A percentile compares a stretch with the other conserved stretches of the same genome.
phyloP scores from a whole-genome alignment of 139 green algal genomes.

The Chlamydomonas asymmetrica region DNA sequence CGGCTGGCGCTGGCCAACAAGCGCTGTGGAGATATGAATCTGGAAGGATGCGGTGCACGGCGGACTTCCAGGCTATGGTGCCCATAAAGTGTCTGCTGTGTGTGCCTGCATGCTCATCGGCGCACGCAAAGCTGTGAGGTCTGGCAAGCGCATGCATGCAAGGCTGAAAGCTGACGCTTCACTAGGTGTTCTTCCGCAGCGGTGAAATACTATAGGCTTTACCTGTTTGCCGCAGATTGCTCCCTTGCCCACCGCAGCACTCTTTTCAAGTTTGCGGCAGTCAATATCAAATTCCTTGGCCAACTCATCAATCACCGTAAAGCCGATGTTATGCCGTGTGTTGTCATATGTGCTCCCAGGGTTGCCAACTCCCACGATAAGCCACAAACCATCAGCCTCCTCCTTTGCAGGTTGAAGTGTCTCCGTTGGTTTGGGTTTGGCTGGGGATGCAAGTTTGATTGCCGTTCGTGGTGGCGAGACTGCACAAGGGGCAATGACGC shows the following conservation, averaged over 20 bases:
- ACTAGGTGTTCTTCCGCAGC: not conserved
- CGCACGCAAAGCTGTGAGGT: too few species aligned
- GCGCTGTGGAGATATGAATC: not conserved
- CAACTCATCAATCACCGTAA: constrained; percentile 81
- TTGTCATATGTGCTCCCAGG: constrained; percentile 27
- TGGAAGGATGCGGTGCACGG: not conserved
- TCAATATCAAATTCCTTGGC: constrained; percentile 56
- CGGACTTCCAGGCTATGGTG: not conserved
- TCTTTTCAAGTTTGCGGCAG: constrained; percentile 66
- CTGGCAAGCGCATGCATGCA: too few species aligned
- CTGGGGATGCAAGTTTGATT: not conserved
- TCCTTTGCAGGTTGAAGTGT: not conserved
- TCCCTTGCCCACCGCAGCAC: constrained; percentile 61
- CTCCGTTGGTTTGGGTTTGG: not conserved
- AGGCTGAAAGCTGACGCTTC: too few species aligned
- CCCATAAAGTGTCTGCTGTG: not conserved
- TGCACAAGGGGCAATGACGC: not conserved
- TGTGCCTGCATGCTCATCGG: too few species aligned
- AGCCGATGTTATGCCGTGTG: constrained; percentile 63
- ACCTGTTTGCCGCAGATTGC: constrained; percentile 41
- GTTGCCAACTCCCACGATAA: constrained; percentile 35
- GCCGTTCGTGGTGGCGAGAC: not conserved
- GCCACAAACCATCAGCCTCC: constrained; percentile 18
- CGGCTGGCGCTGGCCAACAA: not conserved
- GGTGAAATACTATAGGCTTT: not conserved